Base-by-base conservation (phyloP, 1,284 basidiomycete species). In the Termitomyces sp. region DNA sequence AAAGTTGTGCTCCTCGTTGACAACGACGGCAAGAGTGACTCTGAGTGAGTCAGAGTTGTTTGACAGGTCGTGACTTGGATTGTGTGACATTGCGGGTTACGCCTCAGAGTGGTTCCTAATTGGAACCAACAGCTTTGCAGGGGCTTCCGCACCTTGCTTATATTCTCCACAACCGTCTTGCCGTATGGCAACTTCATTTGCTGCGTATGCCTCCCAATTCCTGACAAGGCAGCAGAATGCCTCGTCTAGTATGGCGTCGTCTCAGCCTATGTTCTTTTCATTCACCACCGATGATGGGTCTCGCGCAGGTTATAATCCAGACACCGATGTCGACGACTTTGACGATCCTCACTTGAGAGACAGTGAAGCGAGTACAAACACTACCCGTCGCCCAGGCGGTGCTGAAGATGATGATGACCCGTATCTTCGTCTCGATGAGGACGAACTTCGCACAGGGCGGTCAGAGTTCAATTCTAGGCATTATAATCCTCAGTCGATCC, bases 181-280 rank as follows among this genome's bases (percentile, higher is more conserved):
- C 54, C 61, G 58, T 54, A 72, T 72, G 72, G 68, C 72, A 48
- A 72, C 79, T 55, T 83, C 82, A 50, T 85, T 86, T 64, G 81
- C 82, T 57, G 76, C 76, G 19, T 85, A 83, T 68, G 84, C 84
- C 42, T 85, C 83, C 19, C 82, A 85, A 58, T 85, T 83, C 60
- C 69, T 85, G 59, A 80, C 72, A 57, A 72, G 75, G 57, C 78
- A 79, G 56, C 74, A 75, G 57, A 70, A 72, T 60, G 65, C 65
- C 52, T 58, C 66, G 50, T 47, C 62, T 14, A 65, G 62, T 60
- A 53, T 66, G 37, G 66, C 72, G 10, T 81, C 83, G 40, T 83
- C 81, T 31, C 86, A 88, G 66, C 86, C 87, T 53, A 78, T 89
- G 65, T 89, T 89, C 75, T 89, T 85, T 74, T 88, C 86, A 14